Conservation (phyloP, 2,329 filamentous ascomycete genomes). For the Hymenoscyphus repandus region DNA sequence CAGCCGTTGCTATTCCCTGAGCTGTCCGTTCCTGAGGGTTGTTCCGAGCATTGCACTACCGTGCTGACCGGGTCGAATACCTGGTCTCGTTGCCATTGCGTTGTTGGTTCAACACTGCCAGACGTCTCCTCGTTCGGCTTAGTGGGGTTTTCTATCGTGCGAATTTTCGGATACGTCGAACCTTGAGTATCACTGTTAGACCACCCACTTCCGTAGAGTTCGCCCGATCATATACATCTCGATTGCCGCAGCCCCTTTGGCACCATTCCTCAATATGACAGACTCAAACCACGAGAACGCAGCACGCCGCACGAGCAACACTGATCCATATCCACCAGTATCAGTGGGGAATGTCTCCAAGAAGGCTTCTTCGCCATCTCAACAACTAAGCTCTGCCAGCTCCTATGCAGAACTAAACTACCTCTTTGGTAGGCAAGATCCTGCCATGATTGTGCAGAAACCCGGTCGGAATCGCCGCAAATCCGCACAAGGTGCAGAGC, state of each 20-base stretch:
- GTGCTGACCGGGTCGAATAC: background rate
- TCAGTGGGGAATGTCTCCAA: conserved; percentile 5
- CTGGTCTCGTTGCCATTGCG: background rate
- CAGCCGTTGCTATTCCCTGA: too few species aligned
- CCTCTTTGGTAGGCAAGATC: conserved; percentile 27
- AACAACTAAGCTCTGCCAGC: conserved; percentile 25
- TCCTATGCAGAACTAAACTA: conserved; percentile 28
- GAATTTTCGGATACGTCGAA: background rate
- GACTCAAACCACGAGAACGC: conserved; percentile 8
- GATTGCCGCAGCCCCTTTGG: background rate
- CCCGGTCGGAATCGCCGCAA: conserved; percentile 27
- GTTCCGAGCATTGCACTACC: background rate
- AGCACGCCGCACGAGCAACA: conserved; percentile 4
- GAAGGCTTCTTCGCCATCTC: conserved; percentile 7
- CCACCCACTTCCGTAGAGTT: too few species aligned
- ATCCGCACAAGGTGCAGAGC: conserved; percentile 23
- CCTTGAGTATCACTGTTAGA: background rate
- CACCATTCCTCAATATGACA: conserved; percentile 13
- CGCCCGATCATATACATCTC: background rate
- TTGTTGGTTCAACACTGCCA: background rate
- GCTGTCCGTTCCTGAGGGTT: background rate
- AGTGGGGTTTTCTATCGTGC: background rate
- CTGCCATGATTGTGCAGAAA: conserved; percentile 26
- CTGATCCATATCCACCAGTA: conserved; percentile 4
- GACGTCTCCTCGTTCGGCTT: background rate